These are phyloP conservation scores for Echites panduratus DNA, from an alignment of 257 asterid species.

Conservation along the genomic window DNA sequence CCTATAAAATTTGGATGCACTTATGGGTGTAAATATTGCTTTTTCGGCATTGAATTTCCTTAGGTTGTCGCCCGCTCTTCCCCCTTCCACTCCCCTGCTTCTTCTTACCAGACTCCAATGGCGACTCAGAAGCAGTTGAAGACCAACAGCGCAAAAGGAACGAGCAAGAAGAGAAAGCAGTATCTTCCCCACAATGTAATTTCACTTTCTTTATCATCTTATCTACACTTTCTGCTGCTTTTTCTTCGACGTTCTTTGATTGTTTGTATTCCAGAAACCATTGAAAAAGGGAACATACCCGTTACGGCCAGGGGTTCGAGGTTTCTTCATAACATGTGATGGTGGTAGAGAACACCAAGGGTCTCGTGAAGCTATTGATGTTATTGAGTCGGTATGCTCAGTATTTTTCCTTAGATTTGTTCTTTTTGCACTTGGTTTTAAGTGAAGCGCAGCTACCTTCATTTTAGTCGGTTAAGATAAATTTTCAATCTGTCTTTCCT, in stretches of 20 bases:
- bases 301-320: slow-evolving; percentile 77
- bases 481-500: too few relatives aligned
- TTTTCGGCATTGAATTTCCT: not conserved
- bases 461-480: too few relatives aligned
- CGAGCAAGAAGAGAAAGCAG: slow-evolving; percentile 57
- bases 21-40: too few relatives aligned
- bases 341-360: slow-evolving; percentile 93
- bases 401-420: too few relatives aligned
- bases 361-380: slow-evolving; percentile 76
- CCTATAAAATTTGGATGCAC: too few relatives aligned
- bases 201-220: not conserved
- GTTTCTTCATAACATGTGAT: slow-evolving; percentile 93
- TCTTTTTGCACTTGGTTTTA: not conserved
- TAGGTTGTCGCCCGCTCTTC: not conserved
- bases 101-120: slow-evolving; percentile 25
- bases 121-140: slow-evolving; percentile 51
- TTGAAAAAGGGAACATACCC: slow-evolving; percentile 84
- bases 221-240: not conserved
- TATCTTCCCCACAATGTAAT: slow-evolving; percentile 70
- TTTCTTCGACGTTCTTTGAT: not conserved
- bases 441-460: too few relatives aligned
- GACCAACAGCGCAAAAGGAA: slow-evolving; percentile 22
- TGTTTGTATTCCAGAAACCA: slow-evolving; percentile 41
- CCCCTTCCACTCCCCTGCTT: not conserved
- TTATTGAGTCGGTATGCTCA: slow-evolving; percentile 70